Evolutionary conservation across 2,329 filamentous ascomycete species (phyloP).

Genomic region (Beauveria sp.): DNA sequence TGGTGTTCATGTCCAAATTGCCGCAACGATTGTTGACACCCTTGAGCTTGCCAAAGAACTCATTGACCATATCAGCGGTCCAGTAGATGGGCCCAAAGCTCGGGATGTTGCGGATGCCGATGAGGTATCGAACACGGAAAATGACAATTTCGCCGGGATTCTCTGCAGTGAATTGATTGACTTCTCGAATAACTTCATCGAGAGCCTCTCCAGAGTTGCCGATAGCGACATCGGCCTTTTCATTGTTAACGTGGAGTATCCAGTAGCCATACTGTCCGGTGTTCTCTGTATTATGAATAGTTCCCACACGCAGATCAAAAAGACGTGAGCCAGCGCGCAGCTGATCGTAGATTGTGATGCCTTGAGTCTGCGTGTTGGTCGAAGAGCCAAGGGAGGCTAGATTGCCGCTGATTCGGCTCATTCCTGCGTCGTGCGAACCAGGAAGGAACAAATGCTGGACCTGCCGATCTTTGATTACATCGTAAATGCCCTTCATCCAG

Average conservation of each 20-base stretch:
- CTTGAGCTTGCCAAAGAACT: constrained; percentile 34
- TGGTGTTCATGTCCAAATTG: constrained; percentile 17
- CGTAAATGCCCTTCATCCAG: constrained; percentile 27
- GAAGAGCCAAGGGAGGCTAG: constrained; percentile 28
- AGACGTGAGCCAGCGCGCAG: constrained; percentile 37
- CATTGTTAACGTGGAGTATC: constrained; percentile 32
- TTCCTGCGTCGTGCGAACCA: constrained; percentile 41
- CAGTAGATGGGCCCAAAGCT: constrained; percentile 24
- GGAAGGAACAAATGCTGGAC: constrained; percentile 39
- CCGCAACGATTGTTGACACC: constrained; percentile 32
- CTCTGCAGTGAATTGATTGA: constrained; percentile 37
- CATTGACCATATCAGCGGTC: constrained; percentile 29
- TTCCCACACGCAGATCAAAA: constrained; percentile 39
- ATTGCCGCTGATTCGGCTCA: constrained; percentile 31
- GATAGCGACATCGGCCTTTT: constrained; percentile 26
- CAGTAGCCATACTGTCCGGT: constrained; percentile 26
- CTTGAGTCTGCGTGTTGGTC: constrained; percentile 38
- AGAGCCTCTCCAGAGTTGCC: constrained; percentile 39
- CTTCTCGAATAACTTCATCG: constrained; percentile 31
- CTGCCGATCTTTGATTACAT: constrained; percentile 28
- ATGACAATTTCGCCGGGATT: constrained; percentile 38
- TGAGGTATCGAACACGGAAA: constrained; percentile 35
- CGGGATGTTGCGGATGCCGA: constrained; percentile 30
- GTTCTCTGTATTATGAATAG: constrained; percentile 15
- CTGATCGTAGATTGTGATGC: constrained; percentile 36